These are phyloP conservation scores for Baorangia bicolor DNA, from an alignment of 768 basidiomycete genomes.

Conservation along the genomic window DNA sequence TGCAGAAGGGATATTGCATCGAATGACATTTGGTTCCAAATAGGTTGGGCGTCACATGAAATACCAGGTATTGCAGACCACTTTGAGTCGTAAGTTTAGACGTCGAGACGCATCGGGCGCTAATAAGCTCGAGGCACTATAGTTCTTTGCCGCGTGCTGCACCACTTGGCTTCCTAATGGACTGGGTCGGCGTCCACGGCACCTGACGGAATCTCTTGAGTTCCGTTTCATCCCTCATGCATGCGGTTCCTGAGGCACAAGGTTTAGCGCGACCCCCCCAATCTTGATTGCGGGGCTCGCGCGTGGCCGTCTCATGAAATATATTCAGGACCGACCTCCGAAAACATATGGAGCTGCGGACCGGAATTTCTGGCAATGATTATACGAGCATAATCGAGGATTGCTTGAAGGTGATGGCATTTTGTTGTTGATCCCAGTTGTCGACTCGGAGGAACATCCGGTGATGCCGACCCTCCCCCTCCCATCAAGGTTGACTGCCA, in stretches of 20 bases:
- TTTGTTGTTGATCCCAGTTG: not conserved
- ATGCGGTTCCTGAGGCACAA: not conserved
- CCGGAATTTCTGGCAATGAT: not conserved
- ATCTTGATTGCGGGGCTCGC: constrained; percentile 4
- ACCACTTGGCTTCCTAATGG: constrained; percentile 4
- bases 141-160: not conserved
- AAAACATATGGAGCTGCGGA: not conserved
- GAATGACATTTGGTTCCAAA: not conserved
- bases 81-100: not conserved
- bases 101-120: not conserved
- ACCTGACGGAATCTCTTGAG: not conserved
- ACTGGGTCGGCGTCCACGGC: not conserved
- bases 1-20: not conserved
- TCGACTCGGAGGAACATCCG: not conserved
- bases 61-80: not conserved
- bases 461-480: not conserved
- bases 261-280: not conserved
- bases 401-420: not conserved
- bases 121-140: not conserved
- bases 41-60: not conserved
- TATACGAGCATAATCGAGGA: not conserved
- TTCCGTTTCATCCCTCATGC: not conserved
- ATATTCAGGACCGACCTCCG: constrained; percentile 10
- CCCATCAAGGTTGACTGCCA: constrained; percentile 8
- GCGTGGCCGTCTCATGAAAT: not conserved